Conservation (phyloP, 148 eudicot genomes). For the Silene conica region DNA sequence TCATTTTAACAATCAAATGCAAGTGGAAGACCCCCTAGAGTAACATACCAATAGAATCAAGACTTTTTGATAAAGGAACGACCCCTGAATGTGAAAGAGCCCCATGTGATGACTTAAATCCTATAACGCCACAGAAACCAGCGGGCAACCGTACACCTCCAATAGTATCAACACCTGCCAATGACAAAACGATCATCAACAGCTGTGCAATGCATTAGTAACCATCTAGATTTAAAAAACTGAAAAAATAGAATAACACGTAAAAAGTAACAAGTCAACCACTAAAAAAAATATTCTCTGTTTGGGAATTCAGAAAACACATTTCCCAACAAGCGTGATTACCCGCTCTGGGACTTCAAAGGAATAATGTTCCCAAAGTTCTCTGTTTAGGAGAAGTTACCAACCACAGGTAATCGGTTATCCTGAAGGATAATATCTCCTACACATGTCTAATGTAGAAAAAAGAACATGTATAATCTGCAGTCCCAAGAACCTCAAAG, state of each 20-base stretch:
- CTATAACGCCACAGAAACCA: conserved; percentile 76
- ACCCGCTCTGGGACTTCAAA: neutral
- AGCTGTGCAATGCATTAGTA: neutral
- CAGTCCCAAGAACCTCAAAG: neutral
- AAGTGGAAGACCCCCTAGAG: neutral
- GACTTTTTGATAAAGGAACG: conserved; percentile 75
- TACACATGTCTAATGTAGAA: neutral
- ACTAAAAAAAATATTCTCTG: too few species aligned
- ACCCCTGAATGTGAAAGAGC: conserved; percentile 60
- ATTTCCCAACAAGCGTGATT: conserved; percentile 1
- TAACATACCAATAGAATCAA: conserved; percentile 79
- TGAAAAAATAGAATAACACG: neutral
- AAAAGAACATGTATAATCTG: neutral
- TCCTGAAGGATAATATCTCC: neutral
- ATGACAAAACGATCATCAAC: conserved; percentile 11
- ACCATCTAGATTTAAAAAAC: neutral
- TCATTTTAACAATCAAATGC: neutral
- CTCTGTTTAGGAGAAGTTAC: neutral
- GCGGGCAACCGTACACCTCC: conserved; percentile 95
- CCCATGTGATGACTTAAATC: conserved; percentile 83
- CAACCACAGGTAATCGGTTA: neutral
- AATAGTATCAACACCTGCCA: conserved; percentile 78
- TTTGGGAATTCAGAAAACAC: neutral
- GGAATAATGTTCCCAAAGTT: neutral
- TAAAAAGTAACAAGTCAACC: neutral